These are phyloP conservation scores for maize (Zea mays) DNA, from an alignment of 176 grass and related monocot species.

Conservation along the genomic window Zm-B73-REFERENCE-NAM-5.0 NC_050105.1:121682001-121682500, in stretches of 20 bases:
- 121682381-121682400: conserved; percentile 40
- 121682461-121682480: conserved; percentile 31
- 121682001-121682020: not conserved
- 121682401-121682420: conserved; percentile 1
- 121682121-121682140: not conserved
- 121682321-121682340: conserved; percentile 49
- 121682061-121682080: not conserved
- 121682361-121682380: conserved; percentile 52
- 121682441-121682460: conserved; percentile 2
- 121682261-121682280: conserved; percentile 20
- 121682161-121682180: conserved; percentile 2
- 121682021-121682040: not conserved
- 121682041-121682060: not conserved
- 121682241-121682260: conserved; percentile 37
- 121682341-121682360: conserved; percentile 38
- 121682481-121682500: not conserved
- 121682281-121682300: conserved; percentile 29
- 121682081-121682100: not conserved
- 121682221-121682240: conserved; percentile 36
- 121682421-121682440: conserved; percentile 30
- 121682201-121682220: conserved; percentile 8
- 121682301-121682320: conserved; percentile 41
- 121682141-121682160: not conserved
- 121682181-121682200: not conserved
- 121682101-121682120: not conserved